phyloP scores from a whole-genome alignment of 306 rosid genomes.

The barrel medic (Medicago truncatula) region MtrunA17r5.0-ANR NC_053049.1:41138001-41138500 shows the following conservation, averaged over 20 bases:
- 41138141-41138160: conserved; percentile 71
- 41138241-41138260: conserved; percentile 67
- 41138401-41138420: conserved; percentile 71
- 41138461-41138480: conserved; percentile 68
- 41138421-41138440: conserved; percentile 65
- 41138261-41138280: conserved; percentile 67
- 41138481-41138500: conserved; percentile 55
- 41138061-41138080: conserved; percentile 72
- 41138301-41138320: conserved; percentile 54
- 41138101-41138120: conserved; percentile 63
- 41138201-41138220: conserved; percentile 58
- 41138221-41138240: conserved; percentile 79
- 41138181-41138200: conserved; percentile 54
- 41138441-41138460: conserved; percentile 67
- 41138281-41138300: conserved; percentile 61
- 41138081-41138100: conserved; percentile 61
- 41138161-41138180: conserved; percentile 75
- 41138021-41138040: conserved; percentile 68
- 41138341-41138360: conserved; percentile 60
- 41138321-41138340: conserved; percentile 66
- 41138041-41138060: conserved; percentile 59
- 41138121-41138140: conserved; percentile 64
- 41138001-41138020: conserved; percentile 58
- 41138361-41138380: conserved; percentile 58
- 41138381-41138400: conserved; percentile 72